Evolutionary conservation across 306 rosid species (phyloP), one percentile per base, ranked within the genome.

Genomic region (Vachellia collinsii): DNA sequence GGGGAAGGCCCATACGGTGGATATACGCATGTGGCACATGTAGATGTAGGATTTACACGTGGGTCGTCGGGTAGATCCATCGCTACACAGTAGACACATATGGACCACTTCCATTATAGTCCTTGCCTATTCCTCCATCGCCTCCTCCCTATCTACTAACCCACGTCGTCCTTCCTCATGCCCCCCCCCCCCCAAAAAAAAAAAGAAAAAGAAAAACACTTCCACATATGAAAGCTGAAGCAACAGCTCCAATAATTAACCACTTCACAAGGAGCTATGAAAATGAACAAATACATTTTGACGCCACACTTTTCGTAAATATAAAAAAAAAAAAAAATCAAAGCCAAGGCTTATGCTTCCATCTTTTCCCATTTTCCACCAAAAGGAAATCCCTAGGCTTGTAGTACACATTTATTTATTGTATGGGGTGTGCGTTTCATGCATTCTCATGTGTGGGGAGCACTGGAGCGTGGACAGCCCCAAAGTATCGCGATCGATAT

Each of bases 41-140:
- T 70, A 59, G 75, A 64, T 77, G 80, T 70, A 51, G 75, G 38
- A 29, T 83, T 36, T 66, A 73, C 83, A 70, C 63, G 68, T 75
- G 86, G 82, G 69, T 54, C 47, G 69, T 54, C 47, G 62, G 72
- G 19, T 37, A 42, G 29, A 70, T 67, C 71, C 72, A 59, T 53
- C 37, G 12, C 14, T 20, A 67, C 77, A 36, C 62, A 43, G 11
- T 20, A 67, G 79, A 43, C 62, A 43, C 8, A 54, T 10, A 53
- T 66, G 72, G 73, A 58, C 82, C 77, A 46, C 77, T 2, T 11
- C 51, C 23, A 44, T 71, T 46, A 43, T 20, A 41, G 17, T 53
- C 3, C 53, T 48, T 11, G 9, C 17, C 20, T 42, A 17, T 62
- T 0, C 34, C 37, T 29, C 11, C 36, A 53, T 19, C 48, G 4